These are phyloP conservation scores for Phialophora verrucosa DNA, from an alignment of 2,329 filamentous ascomycete species.

Conservation along the genomic window DNA sequence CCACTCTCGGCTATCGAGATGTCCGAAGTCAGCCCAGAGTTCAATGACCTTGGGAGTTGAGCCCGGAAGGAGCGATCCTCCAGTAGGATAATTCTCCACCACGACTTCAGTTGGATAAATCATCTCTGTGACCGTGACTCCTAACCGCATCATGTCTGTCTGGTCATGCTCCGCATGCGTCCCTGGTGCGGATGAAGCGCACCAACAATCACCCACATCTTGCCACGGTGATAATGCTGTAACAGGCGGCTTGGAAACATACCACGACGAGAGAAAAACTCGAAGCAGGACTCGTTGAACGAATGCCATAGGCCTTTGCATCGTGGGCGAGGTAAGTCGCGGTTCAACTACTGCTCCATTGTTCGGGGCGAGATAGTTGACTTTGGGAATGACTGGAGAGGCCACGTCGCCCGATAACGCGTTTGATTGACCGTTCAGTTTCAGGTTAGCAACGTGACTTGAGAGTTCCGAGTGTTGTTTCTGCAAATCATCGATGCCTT, in stretches of 20 bases:
- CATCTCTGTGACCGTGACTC: constrained; percentile 46
- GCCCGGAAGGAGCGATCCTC: constrained; percentile 65
- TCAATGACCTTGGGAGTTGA: constrained; percentile 72
- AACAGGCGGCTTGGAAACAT: constrained; percentile 47
- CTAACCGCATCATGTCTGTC: constrained; percentile 49
- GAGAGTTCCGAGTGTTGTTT: constrained; percentile 34
- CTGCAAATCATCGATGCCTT: constrained; percentile 31
- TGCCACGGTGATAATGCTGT: constrained; percentile 72
- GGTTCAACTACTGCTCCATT: constrained; percentile 70
- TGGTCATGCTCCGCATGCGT: not conserved
- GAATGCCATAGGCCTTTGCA: constrained; percentile 42
- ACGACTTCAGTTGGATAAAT: constrained; percentile 73
- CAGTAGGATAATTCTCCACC: constrained; percentile 71
- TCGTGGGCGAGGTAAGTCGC: constrained; percentile 64
- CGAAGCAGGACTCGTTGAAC: constrained; percentile 36
- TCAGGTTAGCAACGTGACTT: constrained; percentile 25
- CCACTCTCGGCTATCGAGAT: constrained; percentile 43
- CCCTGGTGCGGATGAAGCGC: constrained; percentile 60
- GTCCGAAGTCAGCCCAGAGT: constrained; percentile 67
- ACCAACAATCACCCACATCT: constrained; percentile 88
- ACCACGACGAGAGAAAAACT: constrained; percentile 29
- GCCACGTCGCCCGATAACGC: constrained; percentile 28
- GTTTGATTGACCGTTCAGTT: not conserved
- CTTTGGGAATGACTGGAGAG: constrained; percentile 43
- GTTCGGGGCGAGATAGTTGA: constrained; percentile 76